These are phyloP conservation scores for Lactifluus subvellereus DNA, from an alignment of 768 basidiomycete genomes.

Conservation along the genomic window DNA sequence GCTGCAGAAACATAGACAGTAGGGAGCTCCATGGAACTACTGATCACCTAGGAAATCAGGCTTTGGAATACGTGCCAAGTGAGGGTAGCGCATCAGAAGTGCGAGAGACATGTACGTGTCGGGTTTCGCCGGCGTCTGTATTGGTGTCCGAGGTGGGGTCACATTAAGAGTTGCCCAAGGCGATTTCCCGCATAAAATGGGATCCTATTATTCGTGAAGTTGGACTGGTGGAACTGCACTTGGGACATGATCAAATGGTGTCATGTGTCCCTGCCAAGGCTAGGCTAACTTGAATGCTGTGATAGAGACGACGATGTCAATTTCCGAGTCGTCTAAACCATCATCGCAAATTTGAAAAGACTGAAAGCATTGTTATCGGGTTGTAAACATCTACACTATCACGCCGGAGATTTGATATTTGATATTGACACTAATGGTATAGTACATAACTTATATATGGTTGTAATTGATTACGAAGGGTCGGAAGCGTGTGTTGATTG, in stretches of 20 bases:
- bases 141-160: too few species aligned
- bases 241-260: too few species aligned
- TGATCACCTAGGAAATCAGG: background rate
- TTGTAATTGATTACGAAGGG: too few species aligned
- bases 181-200: too few species aligned
- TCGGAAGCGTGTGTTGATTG: too few species aligned
- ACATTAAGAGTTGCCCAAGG: too few species aligned
- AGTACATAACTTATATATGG: too few species aligned
- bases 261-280: background rate
- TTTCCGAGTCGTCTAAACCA: background rate
- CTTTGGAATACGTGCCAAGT: background rate
- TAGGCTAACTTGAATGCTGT: background rate
- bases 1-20: too few species aligned
- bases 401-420: background rate
- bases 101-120: background rate
- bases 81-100: background rate
- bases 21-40: background rate
- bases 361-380: background rate
- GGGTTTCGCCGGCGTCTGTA: background rate
- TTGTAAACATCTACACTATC: background rate
- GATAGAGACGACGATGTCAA: background rate
- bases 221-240: too few species aligned
- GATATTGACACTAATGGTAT: too few species aligned
- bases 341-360: background rate
- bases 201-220: too few species aligned